Percentiles rank a stretch among this genome's conserved stretches.
Evolutionary conservation across 2,329 filamentous ascomycete species (phyloP).

Genomic region (Dendrostoma leiphaemia): DNA sequence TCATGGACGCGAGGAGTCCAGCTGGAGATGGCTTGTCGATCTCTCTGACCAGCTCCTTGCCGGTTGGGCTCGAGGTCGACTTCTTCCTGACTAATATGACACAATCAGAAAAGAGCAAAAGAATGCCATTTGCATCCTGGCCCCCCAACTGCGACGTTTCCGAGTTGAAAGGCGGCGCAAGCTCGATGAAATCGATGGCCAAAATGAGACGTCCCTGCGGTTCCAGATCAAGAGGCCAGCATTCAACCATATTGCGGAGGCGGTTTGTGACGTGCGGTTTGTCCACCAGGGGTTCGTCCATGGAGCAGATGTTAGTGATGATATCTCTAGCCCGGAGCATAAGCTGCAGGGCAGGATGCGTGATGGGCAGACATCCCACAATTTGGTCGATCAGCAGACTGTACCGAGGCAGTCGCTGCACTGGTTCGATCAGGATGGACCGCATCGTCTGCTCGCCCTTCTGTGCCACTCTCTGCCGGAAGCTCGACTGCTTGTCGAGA

Average conservation of each 20-base stretch:
- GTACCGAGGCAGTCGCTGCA: slow-evolving; percentile 91
- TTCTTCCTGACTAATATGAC: slow-evolving; percentile 75
- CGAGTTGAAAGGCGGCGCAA: slow-evolving; percentile 65
- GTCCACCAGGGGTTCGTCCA: slow-evolving; percentile 70
- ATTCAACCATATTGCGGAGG: slow-evolving; percentile 72
- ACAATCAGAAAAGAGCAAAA: slow-evolving; percentile 82
- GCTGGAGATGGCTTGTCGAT: slow-evolving; percentile 76
- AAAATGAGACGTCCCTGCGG: slow-evolving; percentile 77
- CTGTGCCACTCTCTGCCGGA: slow-evolving; percentile 75
- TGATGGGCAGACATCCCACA: slow-evolving; percentile 77
- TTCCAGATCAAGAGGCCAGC: slow-evolving; percentile 71
- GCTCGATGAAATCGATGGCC: slow-evolving; percentile 76
- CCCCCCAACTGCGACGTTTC: slow-evolving; percentile 38
- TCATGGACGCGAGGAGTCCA: slow-evolving; percentile 61
- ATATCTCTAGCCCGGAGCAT: slow-evolving; percentile 90
- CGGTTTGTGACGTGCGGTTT: slow-evolving; percentile 73
- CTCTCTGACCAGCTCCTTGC: slow-evolving; percentile 77
- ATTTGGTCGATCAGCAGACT: slow-evolving; percentile 97
- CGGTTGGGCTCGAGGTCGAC: slow-evolving; percentile 60
- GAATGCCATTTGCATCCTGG: slow-evolving; percentile 61
- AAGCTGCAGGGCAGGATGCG: slow-evolving; percentile 77
- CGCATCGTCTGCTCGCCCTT: slow-evolving; percentile 88
- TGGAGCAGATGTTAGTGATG: slow-evolving; percentile 93
- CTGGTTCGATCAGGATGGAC: slow-evolving; percentile 91
- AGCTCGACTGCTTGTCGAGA: slow-evolving; percentile 77